phyloP scores from a whole-genome alignment of 2,329 filamentous ascomycete species.

The Ciborinia camelliae region DNA sequence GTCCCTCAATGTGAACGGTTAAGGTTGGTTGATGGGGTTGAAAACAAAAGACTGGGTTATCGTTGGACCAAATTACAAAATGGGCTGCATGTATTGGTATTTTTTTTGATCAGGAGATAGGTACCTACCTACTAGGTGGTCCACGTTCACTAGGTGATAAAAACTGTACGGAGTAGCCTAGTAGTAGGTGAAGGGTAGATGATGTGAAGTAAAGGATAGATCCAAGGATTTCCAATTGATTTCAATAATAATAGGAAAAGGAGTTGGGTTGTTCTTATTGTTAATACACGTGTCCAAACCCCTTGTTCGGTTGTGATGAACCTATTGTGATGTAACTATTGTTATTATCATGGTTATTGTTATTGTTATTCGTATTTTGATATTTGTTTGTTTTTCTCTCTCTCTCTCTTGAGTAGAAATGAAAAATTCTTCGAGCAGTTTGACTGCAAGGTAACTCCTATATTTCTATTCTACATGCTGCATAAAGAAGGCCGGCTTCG shows the following conservation, averaged over 20 bases:
- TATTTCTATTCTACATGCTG: background rate
- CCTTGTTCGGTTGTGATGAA: too few species aligned
- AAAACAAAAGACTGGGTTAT: slow-evolving; percentile 4
- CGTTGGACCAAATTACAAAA: background rate
- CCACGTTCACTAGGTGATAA: too few species aligned
- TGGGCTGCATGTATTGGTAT: background rate
- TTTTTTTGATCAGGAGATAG: slow-evolving; percentile 11
- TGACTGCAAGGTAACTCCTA: background rate
- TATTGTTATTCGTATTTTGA: background rate
- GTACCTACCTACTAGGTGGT: too few species aligned
- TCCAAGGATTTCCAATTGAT: background rate
- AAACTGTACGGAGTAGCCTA: too few species aligned
- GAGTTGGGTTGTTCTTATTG: background rate
- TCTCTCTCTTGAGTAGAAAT: background rate
- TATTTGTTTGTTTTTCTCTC: background rate
- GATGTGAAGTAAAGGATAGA: background rate
- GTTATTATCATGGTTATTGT: background rate
- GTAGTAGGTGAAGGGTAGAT: background rate
- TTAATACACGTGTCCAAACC: slow-evolving; percentile 10
- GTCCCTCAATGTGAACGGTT: background rate
- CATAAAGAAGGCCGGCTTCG: background rate
- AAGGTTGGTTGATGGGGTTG: slow-evolving; percentile 7
- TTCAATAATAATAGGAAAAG: background rate
- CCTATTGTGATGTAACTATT: too few species aligned
- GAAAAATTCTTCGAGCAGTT: background rate